Conservation (phyloP, 208 protist species). For the Crithidia mellificae region DNA sequence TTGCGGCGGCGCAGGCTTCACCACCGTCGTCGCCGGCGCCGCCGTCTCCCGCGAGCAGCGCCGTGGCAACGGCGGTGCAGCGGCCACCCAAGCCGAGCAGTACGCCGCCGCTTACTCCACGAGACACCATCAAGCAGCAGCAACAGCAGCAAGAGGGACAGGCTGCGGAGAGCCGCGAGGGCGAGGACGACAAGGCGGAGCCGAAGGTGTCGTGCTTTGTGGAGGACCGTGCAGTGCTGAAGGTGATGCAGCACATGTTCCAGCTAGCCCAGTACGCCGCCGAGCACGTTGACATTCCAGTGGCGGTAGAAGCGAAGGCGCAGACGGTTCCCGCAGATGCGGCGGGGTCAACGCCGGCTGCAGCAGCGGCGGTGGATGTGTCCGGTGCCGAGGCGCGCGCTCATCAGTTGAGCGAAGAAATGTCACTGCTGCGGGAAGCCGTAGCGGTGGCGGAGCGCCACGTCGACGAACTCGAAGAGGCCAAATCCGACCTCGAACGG, state of each 20-base stretch:
- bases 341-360: background rate
- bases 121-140: constrained; percentile 27
- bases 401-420: constrained; percentile 39
- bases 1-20: background rate
- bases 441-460: constrained; percentile 49
- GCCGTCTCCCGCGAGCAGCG: background rate
- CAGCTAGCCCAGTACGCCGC: constrained; percentile 45
- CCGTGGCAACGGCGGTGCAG: constrained; percentile 7
- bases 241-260: constrained; percentile 82
- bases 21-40: no score
- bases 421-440: constrained; percentile 49
- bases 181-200: constrained; percentile 4
- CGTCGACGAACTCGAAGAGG: constrained; percentile 22
- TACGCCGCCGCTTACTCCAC: constrained; percentile 26
- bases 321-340: no score
- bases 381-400: constrained; percentile 6
- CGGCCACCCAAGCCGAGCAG: constrained; percentile 31
- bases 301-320: no score
- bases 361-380: background rate
- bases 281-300: background rate
- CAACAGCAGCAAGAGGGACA: constrained; percentile 21
- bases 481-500: constrained; percentile 39
- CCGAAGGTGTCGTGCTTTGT: constrained; percentile 57
- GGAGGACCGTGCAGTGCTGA: constrained; percentile 45
- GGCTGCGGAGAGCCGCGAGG: background rate